These are phyloP conservation scores for Lactarius hatsudake DNA, from an alignment of 768 basidiomycete genomes.

Conservation along the genomic window DNA sequence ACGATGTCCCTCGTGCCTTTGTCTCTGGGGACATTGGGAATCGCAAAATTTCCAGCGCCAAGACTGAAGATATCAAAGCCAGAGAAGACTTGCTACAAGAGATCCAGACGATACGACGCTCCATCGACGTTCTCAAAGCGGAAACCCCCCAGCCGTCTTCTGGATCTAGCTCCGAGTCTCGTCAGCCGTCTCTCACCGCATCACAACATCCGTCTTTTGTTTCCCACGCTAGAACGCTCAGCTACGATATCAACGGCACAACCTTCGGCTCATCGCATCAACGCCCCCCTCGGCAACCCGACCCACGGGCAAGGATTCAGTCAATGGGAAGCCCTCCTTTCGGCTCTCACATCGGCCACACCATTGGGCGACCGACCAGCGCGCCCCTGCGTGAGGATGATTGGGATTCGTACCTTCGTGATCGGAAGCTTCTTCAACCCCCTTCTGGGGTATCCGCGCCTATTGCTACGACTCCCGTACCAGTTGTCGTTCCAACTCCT, in stretches of 20 bases:
- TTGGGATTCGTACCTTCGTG: constrained; percentile 85
- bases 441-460: constrained; percentile 79
- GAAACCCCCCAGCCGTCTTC: constrained; percentile 62
- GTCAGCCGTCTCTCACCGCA: constrained; percentile 62
- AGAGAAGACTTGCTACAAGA: constrained; percentile 73
- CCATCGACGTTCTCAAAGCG: constrained; percentile 71
- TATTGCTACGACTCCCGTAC: constrained; percentile 57
- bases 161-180: constrained; percentile 45
- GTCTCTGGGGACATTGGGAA: constrained; percentile 44
- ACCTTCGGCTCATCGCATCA: constrained; percentile 53
- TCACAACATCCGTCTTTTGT: constrained; percentile 37
- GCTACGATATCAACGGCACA: constrained; percentile 59
- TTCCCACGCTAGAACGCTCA: constrained; percentile 44
- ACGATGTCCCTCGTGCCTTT: constrained; percentile 70
- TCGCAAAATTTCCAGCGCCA: constrained; percentile 25
- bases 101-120: constrained; percentile 75
- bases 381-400: constrained; percentile 72
- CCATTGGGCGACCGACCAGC: constrained; percentile 68
- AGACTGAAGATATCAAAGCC: constrained; percentile 55
- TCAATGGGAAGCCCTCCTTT: constrained; percentile 67
- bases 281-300: constrained; percentile 66
- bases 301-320: constrained; percentile 66
- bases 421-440: constrained; percentile 81
- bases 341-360: constrained; percentile 43
- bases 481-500: constrained; percentile 36